Base-by-base conservation (phyloP, 306 rosid species). In the Mimosa bimucronata region DNA sequence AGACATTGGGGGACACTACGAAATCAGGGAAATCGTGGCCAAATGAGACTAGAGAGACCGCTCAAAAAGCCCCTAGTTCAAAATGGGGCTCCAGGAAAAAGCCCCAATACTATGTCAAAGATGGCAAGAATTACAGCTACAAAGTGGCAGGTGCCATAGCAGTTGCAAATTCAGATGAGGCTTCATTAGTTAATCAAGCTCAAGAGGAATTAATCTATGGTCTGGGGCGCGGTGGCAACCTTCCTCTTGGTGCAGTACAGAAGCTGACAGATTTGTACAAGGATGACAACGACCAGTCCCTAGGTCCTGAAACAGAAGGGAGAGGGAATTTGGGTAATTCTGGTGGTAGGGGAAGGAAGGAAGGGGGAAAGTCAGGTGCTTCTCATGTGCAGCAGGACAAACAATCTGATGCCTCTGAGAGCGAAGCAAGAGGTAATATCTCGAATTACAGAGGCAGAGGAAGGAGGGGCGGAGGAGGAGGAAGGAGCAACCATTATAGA, bases 101-200 rank as follows among this genome's bases (percentile, higher is more conserved):
- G 78, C 98, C 99, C 46, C 99, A 91, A 84, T 93, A 80, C 86
- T 93, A 88, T 78, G 99, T 93, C 76, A 96, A 92, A 87, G 99
- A 96, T 79, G 99, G 98, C 77, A 96, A 96, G 85, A 96, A 96
- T 68, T 96, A 96, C 88, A 93, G 98, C 84, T 96, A 93, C 90
- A 96, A 93, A 82, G 97, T 93, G 77, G 92, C 90, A 61, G 99
- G 98, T 80, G 85, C 98, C 7, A 30, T 93, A 55, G 99, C 97
- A 2, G 99, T 91, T 85, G 91, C 97, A 75, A 96, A 93, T 81
- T 83, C 86, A 28, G 84, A 77, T 26, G 99, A 96, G 84, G 99
- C 98, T 48, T 86, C 97, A 7, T 67, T 91, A 37, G 38, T 96
- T 30, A 75, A 81, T 29, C 89, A 85, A 80, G 92, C 91, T 73